phyloP scores from a whole-genome alignment of 2,329 filamentous ascomycete species.

The Albophoma yamanashiensis region DNA sequence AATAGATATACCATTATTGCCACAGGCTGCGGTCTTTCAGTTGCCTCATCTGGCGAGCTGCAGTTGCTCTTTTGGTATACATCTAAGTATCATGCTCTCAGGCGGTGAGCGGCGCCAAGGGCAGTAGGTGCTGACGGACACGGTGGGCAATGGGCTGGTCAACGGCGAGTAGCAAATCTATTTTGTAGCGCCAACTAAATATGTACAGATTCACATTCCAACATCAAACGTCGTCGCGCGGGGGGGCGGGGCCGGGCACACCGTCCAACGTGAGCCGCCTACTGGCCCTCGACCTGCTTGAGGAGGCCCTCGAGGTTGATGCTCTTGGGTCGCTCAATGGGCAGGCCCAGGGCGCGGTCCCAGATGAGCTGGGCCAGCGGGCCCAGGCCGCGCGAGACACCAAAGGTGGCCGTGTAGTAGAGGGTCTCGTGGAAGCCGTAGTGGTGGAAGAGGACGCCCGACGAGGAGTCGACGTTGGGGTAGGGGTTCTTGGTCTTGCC shows the following conservation, averaged over 20 bases:
- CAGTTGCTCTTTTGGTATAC: too few relatives aligned
- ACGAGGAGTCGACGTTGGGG: constrained; percentile 90
- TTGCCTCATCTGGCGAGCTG: too few relatives aligned
- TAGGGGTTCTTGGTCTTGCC: constrained; percentile 98
- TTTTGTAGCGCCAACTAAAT: not conserved
- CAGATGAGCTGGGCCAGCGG: constrained; percentile 91
- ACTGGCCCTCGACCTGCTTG: constrained; percentile 47
- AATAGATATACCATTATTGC: too few relatives aligned
- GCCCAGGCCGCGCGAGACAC: constrained; percentile 62
- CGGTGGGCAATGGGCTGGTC: too few relatives aligned
- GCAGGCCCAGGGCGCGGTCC: constrained; percentile 86
- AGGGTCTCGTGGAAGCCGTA: constrained; percentile 96
- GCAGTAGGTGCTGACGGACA: too few relatives aligned
- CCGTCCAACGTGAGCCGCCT: not conserved
- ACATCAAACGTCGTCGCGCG: not conserved
- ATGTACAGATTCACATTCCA: not conserved
- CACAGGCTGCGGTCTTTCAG: too few relatives aligned
- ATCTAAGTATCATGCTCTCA: too few relatives aligned
- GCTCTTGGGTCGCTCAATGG: constrained; percentile 96
- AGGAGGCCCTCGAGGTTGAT: constrained; percentile 85
- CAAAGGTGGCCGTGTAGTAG: constrained; percentile 76
- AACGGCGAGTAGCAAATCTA: not conserved
- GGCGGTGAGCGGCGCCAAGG: too few relatives aligned
- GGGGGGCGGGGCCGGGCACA: not conserved
- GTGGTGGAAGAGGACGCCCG: constrained; percentile 93